Percentiles rank a stretch among this genome's conserved stretches.
Evolutionary conservation across 805 yeast genomes (phyloP).

Genomic region (Candida loeiensis): DNA sequence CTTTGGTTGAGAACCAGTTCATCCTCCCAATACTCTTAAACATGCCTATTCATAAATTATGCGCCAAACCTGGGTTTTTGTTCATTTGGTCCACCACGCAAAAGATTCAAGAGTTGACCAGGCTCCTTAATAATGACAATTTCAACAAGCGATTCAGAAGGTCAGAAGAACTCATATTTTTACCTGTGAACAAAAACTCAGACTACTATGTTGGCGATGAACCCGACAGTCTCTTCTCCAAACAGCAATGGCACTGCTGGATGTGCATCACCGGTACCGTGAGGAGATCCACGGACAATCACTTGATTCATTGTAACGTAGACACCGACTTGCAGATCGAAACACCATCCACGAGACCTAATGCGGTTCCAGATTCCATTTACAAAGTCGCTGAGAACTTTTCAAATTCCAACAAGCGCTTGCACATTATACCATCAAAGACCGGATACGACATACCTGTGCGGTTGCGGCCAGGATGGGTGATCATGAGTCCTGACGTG

Average conservation of each 20-base stretch:
- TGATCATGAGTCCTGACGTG: constrained; percentile 80
- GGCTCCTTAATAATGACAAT: constrained; percentile 45
- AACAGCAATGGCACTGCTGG: constrained; percentile 95
- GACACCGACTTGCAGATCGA: constrained; percentile 87
- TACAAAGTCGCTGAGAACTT: constrained; percentile 87
- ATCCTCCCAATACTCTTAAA: constrained; percentile 57
- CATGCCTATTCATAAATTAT: constrained; percentile 67
- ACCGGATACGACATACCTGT: constrained; percentile 65
- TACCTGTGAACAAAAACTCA: constrained; percentile 64
- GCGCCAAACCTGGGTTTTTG: constrained; percentile 82
- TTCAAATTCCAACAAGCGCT: constrained; percentile 72
- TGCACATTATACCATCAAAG: constrained; percentile 78
- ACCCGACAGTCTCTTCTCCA: constrained; percentile 45
- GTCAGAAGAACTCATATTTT: constrained; percentile 83
- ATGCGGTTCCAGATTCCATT: constrained; percentile 60
- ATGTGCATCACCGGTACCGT: constrained; percentile 97
- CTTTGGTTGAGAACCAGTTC: constrained; percentile 71
- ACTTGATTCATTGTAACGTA: constrained; percentile 85
- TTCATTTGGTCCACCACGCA: constrained; percentile 85
- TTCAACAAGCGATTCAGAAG: constrained; percentile 71
- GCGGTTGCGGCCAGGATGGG: constrained; percentile 83
- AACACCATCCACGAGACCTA: constrained; percentile 17
- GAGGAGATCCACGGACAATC: constrained; percentile 76
- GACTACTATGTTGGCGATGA: constrained; percentile 62
- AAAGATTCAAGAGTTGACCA: constrained; percentile 61